Evolutionary conservation across 345 rosid species (phyloP).

Genomic region (Salix koriyanagi): DNA sequence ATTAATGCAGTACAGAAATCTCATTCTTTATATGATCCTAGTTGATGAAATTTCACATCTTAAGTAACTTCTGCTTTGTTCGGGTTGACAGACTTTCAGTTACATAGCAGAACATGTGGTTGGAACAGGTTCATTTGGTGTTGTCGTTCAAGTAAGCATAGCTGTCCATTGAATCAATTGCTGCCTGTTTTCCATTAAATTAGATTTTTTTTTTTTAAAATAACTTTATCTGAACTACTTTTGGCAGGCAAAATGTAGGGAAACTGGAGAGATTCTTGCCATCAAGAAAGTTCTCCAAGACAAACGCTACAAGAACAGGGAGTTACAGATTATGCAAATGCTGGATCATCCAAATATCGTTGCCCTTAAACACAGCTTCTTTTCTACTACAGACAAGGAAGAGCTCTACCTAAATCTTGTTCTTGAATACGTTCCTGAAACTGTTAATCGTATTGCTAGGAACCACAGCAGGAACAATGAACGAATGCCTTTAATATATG

Average conservation of each 20-base stretch:
- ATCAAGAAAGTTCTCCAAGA: conserved; percentile 98
- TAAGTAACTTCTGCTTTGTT: conserved; percentile 21
- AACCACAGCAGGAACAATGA: conserved; percentile 75
- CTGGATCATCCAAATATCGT: conserved; percentile 89
- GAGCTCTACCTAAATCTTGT: conserved; percentile 95
- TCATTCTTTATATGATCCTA: neutral
- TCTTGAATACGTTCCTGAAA: conserved; percentile 93
- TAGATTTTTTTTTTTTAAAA: neutral
- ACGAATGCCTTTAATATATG: conserved; percentile 88
- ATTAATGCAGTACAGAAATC: neutral
- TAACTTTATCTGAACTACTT: conserved; percentile 17
- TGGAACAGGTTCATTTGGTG: conserved; percentile 98
- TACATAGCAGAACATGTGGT: conserved; percentile 90
- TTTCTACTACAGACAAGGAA: conserved; percentile 89
- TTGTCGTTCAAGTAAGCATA: conserved; percentile 79
- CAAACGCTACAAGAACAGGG: conserved; percentile 95
- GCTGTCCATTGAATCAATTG: conserved; percentile 8
- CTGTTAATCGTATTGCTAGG: conserved; percentile 73
- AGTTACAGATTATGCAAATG: conserved; percentile 88
- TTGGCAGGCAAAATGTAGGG: conserved; percentile 88
- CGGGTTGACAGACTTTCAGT: conserved; percentile 60
- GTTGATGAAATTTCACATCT: conserved; percentile 5
- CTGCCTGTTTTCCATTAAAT: neutral
- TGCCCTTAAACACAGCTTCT: conserved; percentile 82
- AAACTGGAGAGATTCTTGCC: conserved; percentile 91